Evolutionary conservation across 179 eudicot genomes (phyloP).

Genomic region (Nepenthes alata): DNA sequence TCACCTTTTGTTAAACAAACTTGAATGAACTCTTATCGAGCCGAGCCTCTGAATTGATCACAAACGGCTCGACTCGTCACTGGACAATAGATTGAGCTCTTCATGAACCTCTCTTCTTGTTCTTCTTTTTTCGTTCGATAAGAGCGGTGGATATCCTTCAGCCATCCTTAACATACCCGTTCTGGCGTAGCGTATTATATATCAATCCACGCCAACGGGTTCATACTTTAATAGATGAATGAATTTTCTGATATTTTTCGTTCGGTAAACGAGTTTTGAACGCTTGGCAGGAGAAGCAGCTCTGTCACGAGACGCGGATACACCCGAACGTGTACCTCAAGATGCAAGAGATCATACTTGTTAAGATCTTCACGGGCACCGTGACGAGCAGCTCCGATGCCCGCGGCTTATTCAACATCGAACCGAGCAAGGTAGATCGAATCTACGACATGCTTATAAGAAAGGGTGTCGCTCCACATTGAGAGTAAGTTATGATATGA

Average conservation of each 20-base stretch:
- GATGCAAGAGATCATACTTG: slow-evolving; percentile 21
- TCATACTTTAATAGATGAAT: background rate
- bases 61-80: too few species aligned
- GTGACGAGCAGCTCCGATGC: slow-evolving; percentile 20
- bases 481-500: background rate
- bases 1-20: too few species aligned
- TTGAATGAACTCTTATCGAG: too few species aligned
- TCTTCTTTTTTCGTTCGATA: too few species aligned
- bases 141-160: too few species aligned
- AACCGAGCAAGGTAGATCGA: slow-evolving; percentile 19
- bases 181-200: too few species aligned
- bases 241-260: background rate
- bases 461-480: slow-evolving; percentile 26
- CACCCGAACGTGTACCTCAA: slow-evolving; percentile 19
- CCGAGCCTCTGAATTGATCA: too few species aligned
- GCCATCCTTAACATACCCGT: too few species aligned
- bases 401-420: slow-evolving; percentile 17
- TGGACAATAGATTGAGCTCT: too few species aligned
- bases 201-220: too few species aligned
- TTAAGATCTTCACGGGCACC: slow-evolving; percentile 25
- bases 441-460: slow-evolving; percentile 27
- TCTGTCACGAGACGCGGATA: slow-evolving; percentile 22
- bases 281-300: slow-evolving; percentile 20
- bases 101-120: too few species aligned
- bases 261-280: background rate